Evolutionary conservation across 768 basidiomycete genomes (phyloP).

Genomic region (Paxillus ammoniavirescens): DNA sequence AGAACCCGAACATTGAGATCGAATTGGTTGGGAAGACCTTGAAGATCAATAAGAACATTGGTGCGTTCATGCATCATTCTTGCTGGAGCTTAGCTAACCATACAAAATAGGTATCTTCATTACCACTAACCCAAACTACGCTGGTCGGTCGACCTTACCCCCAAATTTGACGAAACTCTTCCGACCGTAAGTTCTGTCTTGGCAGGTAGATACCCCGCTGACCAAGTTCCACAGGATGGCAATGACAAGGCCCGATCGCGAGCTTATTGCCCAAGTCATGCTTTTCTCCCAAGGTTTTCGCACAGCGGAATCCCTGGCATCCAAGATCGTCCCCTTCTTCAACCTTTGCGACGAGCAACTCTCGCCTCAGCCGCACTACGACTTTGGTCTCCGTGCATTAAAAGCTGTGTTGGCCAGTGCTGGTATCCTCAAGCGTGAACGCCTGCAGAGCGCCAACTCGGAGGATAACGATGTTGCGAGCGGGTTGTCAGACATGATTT

Average conservation of each 20-base stretch:
- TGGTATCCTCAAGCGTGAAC: constrained; percentile 94
- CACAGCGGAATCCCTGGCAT: constrained; percentile 94
- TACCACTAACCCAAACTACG: constrained; percentile 98
- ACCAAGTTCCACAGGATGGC: constrained; percentile 68
- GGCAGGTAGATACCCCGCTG: constrained; percentile 1
- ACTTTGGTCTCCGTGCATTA: constrained; percentile 96
- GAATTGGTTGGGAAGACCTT: constrained; percentile 94
- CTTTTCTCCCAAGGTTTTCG: constrained; percentile 99
- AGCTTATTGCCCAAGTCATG: constrained; percentile 99
- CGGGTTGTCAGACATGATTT: constrained; percentile 66
- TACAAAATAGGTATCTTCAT: constrained; percentile 82
- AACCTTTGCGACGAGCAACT: constrained; percentile 97
- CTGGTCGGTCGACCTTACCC: constrained; percentile 89
- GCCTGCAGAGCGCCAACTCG: constrained; percentile 50
- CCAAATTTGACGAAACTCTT: constrained; percentile 91
- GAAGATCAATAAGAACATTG: constrained; percentile 92
- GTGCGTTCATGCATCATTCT: constrained; percentile 34
- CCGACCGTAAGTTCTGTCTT: constrained; percentile 64
- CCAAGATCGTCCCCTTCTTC: constrained; percentile 99
- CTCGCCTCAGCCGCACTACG: constrained; percentile 97
- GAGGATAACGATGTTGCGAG: constrained; percentile 43
- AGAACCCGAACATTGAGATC: constrained; percentile 87
- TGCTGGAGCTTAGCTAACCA: constrained; percentile 2
- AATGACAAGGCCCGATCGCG: constrained; percentile 97
- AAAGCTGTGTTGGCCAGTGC: constrained; percentile 97